Evolutionary conservation across 2,329 filamentous ascomycete species (phyloP), one percentile per base, ranked within the genome.

Genomic region (Herpotrichia juniperi): DNA sequence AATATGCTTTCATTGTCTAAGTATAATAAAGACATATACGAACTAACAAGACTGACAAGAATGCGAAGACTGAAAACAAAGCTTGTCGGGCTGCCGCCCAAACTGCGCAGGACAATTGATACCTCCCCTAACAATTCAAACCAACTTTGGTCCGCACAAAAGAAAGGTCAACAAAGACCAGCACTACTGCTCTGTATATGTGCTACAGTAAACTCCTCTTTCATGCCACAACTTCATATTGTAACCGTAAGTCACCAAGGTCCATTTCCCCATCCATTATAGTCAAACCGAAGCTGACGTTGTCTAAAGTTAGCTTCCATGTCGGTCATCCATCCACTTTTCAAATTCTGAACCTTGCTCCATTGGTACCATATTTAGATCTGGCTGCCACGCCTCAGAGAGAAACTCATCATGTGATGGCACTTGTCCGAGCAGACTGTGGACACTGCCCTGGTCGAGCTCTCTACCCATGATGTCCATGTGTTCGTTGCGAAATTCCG

Each of bases 261-360:
- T 24, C 26, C 14, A 46, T 32, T 17, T 34, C 14, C 5, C n/a
- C n/a, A n/a, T 11, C 31, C 10, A 11, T 34, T n/a, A 11, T 16
- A 9, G 5, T n/a, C 5, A 24, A 19, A 6, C n/a, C 37, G 3
- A 25, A 26, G 37, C 49, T 52, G 22, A 43, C 44, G 12, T 24
- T 26, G 22, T 9, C 10, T 4, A 14, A 40, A 26, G 39, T 58
- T 58, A 62, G 9, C 40, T 21, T n/a, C 42, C 35, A 37, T 65
- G 58, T 45, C 63, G 57, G 43, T 71, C 68, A 4, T 69, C 68
- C 57, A 81, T 68, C 77, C 77, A 80, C 42, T 76, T 74, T 40
- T 80, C 77, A 53, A 80, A 78, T 42, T 80, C 76, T 16, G 75
- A 73, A 34, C 71, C 72, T 44, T 72, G 66, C 42, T 78, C 73